phyloP scores from a whole-genome alignment of 495 filamentous ascomycete species.

The Neurospora sp. region DNA sequence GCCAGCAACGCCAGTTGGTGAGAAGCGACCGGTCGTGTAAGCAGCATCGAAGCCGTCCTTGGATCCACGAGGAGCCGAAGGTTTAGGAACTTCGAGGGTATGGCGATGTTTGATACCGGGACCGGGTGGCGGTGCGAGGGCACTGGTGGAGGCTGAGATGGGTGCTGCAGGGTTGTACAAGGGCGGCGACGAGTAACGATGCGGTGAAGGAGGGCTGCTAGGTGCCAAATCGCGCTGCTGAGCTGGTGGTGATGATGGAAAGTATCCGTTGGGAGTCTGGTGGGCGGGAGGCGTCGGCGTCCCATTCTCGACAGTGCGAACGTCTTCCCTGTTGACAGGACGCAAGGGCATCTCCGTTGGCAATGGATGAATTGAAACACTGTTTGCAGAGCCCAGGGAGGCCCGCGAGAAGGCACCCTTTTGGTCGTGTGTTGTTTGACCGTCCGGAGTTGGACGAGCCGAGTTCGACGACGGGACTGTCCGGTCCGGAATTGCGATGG shows the following conservation, averaged over 20 bases:
- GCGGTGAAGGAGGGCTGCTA: conserved; percentile 23
- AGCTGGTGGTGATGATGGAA: background rate
- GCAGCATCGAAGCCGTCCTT: conserved; percentile 54
- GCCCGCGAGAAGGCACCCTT: conserved; percentile 9
- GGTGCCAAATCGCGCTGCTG: background rate
- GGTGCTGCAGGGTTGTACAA: conserved; percentile 37
- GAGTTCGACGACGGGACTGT: conserved; percentile 4
- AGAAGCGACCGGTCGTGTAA: conserved; percentile 68
- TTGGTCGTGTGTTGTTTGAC: background rate
- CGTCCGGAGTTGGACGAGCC: background rate
- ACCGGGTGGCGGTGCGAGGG: conserved; percentile 34
- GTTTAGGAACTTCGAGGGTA: conserved; percentile 77
- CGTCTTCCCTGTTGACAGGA: conserved; percentile 21
- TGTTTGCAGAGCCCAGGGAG: conserved; percentile 22
- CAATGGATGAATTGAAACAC: conserved; percentile 21
- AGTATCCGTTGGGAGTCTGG: conserved; percentile 3
- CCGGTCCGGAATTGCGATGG: conserved; percentile 8
- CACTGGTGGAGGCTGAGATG: conserved; percentile 31
- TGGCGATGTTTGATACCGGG: conserved; percentile 67
- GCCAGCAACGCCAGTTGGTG: conserved; percentile 54
- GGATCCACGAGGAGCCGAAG: conserved; percentile 35
- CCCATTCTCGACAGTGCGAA: conserved; percentile 20
- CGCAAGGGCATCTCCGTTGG: conserved; percentile 25
- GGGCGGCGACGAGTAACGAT: conserved; percentile 71
- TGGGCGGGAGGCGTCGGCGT: conserved; percentile 7